These are phyloP conservation scores for Medicago ruthenica DNA, from an alignment of 306 rosid species.

Conservation along the genomic window DNA sequence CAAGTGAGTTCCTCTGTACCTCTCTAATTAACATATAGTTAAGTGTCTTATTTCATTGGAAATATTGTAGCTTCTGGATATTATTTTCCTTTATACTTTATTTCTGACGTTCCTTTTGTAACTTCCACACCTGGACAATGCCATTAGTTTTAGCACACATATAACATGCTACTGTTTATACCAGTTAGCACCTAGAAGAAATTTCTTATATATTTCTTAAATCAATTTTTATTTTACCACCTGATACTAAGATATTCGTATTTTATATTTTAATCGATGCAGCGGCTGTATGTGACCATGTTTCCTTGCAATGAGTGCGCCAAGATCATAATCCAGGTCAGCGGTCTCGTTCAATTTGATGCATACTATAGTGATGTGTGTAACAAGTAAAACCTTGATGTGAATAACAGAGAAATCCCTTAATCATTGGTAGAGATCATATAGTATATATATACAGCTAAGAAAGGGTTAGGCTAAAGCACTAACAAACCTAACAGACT, in stretches of 20 bases:
- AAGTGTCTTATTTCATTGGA: constrained; percentile 4
- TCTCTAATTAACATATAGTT: constrained; percentile 19
- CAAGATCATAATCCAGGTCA: constrained; percentile 93
- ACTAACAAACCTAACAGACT: too few relatives aligned
- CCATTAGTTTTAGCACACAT: not conserved
- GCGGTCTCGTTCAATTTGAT: constrained; percentile 18
- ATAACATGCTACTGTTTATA: not conserved
- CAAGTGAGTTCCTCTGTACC: constrained; percentile 60
- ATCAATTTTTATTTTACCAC: not conserved
- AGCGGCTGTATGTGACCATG: constrained; percentile 84
- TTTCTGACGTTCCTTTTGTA: constrained; percentile 8
- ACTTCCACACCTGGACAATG: not conserved
- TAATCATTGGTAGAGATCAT: too few relatives aligned
- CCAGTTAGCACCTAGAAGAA: constrained; percentile 7
- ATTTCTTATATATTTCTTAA: not conserved
- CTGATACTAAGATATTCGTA: constrained; percentile 13
- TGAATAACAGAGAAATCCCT: too few relatives aligned
- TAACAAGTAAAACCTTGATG: not conserved
- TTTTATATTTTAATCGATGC: constrained; percentile 45
- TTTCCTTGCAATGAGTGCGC: constrained; percentile 96
- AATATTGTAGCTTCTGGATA: constrained; percentile 19
- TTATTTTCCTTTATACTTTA: not conserved
- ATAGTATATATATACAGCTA: too few relatives aligned
- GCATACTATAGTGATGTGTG: not conserved
- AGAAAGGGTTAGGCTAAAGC: too few relatives aligned